Evolutionary conservation across 208 protist genomes (phyloP).

Genomic region (Leptomonas seymouri): DNA sequence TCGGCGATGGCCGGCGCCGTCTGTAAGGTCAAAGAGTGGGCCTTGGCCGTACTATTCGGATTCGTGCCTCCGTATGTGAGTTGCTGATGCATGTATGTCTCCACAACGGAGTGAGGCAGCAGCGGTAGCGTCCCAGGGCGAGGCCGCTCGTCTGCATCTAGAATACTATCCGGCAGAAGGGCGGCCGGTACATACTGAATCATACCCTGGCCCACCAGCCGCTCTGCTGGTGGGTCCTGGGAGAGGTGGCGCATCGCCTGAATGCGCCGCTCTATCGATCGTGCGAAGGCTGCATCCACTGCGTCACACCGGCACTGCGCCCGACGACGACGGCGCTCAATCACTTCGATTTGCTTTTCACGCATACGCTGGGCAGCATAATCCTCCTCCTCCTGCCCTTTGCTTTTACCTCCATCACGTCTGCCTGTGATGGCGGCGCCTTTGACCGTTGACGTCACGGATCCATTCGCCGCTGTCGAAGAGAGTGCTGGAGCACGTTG

Average conservation of each 20-base stretch:
- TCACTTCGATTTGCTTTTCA: slow-evolving; percentile 48
- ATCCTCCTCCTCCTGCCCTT: slow-evolving; percentile 29
- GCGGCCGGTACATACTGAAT: slow-evolving; percentile 81
- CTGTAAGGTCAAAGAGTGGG: neutral
- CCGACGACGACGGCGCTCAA: slow-evolving; percentile 40
- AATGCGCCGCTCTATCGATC: slow-evolving; percentile 63
- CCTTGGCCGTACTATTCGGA: neutral
- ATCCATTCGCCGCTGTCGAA: neutral
- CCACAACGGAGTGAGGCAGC: slow-evolving; percentile 28
- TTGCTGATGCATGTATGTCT: slow-evolving; percentile 14
- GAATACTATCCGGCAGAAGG: slow-evolving; percentile 40
- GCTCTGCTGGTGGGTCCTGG: slow-evolving; percentile 86
- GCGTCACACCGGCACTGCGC: slow-evolving; percentile 57
- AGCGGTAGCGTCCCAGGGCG: slow-evolving; percentile 16
- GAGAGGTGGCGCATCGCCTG: slow-evolving; percentile 72
- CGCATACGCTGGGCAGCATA: slow-evolving; percentile 29
- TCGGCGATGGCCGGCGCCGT: slow-evolving; percentile 6
- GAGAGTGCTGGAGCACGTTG: neutral
- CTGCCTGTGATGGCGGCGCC: neutral
- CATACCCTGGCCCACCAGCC: slow-evolving; percentile 72
- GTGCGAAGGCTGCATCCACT: slow-evolving; percentile 78
- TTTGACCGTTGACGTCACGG: neutral
- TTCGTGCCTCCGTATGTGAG: neutral
- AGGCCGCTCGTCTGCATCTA: slow-evolving; percentile 11
- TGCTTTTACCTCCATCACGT: neutral